Evolutionary conservation across 2,329 filamentous ascomycete genomes (phyloP).

Genomic region (Paecilomyces sp.): DNA sequence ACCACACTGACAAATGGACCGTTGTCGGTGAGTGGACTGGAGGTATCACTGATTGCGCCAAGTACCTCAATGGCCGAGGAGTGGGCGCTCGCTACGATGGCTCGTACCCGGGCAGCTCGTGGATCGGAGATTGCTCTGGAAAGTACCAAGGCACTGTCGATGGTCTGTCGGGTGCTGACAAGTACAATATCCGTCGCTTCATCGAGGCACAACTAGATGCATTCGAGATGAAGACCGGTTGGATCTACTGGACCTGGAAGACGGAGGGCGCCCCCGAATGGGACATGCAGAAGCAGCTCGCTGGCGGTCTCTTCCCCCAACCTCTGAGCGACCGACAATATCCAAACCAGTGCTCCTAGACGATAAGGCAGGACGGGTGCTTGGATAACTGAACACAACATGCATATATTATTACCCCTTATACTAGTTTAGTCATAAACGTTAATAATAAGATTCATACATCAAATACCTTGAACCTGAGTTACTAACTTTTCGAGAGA

Average conservation of each 20-base stretch:
- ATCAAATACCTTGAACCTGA: background rate
- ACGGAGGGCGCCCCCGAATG: slow-evolving; percentile 43
- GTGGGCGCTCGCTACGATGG: slow-evolving; percentile 55
- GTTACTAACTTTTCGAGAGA: background rate
- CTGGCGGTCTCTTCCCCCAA: slow-evolving; percentile 42
- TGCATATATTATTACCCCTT: background rate
- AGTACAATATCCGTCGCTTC: slow-evolving; percentile 33
- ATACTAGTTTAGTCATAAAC: background rate
- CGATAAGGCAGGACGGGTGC: background rate
- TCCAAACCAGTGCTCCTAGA: slow-evolving; percentile 21
- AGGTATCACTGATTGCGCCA: slow-evolving; percentile 56
- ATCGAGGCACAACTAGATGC: slow-evolving; percentile 41
- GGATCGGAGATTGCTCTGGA: slow-evolving; percentile 49
- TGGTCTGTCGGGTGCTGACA: slow-evolving; percentile 28
- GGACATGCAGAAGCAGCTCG: slow-evolving; percentile 39
- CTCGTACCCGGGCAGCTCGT: slow-evolving; percentile 39
- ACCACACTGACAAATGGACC: slow-evolving; percentile 56
- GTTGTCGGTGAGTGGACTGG: slow-evolving; percentile 63
- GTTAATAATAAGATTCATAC: background rate
- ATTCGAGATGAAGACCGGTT: slow-evolving; percentile 36
- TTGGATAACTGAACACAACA: background rate
- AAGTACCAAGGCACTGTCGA: slow-evolving; percentile 45
- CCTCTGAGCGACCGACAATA: slow-evolving; percentile 26
- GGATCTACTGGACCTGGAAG: slow-evolving; percentile 47
- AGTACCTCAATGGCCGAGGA: slow-evolving; percentile 49